These are phyloP conservation scores for Barnettozyma pratensis DNA, from an alignment of 805 yeast species.

Conservation along the genomic window DNA sequence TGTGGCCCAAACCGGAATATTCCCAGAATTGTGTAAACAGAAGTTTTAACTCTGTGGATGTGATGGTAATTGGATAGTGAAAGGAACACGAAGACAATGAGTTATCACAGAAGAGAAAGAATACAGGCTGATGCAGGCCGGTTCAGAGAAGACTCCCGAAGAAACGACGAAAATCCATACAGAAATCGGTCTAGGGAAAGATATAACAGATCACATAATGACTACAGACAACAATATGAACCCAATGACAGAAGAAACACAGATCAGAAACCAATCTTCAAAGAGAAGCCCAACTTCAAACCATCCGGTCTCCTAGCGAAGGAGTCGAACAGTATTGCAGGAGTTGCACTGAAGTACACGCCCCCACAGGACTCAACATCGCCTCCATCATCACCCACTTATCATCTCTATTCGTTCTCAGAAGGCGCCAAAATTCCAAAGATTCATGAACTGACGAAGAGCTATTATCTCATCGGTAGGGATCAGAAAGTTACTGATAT, in stretches of 20 bases:
- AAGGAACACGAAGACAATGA: neutral
- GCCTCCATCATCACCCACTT: constrained; percentile 26
- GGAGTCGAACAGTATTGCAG: constrained; percentile 32
- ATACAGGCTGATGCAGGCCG: neutral
- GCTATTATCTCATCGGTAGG: constrained; percentile 33
- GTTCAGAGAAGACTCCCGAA: neutral
- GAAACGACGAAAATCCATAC: neutral
- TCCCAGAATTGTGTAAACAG: neutral
- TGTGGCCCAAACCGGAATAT: constrained; percentile 3
- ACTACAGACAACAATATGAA: neutral
- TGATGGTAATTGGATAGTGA: no score
- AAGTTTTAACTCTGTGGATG: no score
- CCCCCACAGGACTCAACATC: constrained; percentile 31
- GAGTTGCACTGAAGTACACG: constrained; percentile 33
- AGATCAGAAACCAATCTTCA: neutral
- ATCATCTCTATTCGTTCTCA: constrained; percentile 27
- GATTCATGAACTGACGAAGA: constrained; percentile 24
- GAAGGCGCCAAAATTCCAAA: constrained; percentile 22
- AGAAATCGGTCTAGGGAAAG: neutral
- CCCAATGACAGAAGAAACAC: neutral
- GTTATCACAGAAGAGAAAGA: neutral
- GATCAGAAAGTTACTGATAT: constrained; percentile 33
- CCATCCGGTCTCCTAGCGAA: constrained; percentile 39
- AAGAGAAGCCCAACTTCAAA: constrained; percentile 31
- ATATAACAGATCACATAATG: neutral